Evolutionary conservation across 495 filamentous ascomycete genomes (phyloP).

Genomic region (Hyaloscypha hepaticicola): DNA sequence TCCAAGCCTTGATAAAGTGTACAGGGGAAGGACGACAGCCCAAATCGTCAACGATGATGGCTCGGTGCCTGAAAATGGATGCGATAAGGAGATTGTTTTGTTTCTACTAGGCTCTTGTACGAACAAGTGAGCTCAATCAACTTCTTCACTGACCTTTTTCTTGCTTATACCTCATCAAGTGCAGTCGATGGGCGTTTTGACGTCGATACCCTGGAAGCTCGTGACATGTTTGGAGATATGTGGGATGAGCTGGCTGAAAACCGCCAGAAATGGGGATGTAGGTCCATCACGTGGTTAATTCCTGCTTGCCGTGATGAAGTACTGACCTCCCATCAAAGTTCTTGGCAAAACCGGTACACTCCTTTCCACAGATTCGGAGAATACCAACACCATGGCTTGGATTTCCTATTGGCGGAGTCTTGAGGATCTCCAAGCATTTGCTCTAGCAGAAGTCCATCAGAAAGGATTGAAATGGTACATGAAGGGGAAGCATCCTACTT

Average conservation of each 20-base stretch:
- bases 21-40: background rate
- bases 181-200: background rate
- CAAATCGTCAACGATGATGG: background rate
- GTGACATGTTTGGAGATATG: background rate
- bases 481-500: background rate
- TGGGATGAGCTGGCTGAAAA: background rate
- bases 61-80: background rate
- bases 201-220: background rate
- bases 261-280: background rate
- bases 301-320: background rate
- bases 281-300: background rate
- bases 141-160: background rate
- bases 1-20: background rate
- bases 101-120: background rate
- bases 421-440: background rate
- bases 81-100: background rate
- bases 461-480: background rate
- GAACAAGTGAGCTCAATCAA: background rate
- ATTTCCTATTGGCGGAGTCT: background rate
- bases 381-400: background rate
- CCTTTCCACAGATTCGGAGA: background rate
- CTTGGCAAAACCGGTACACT: background rate
- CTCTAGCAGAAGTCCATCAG: background rate
- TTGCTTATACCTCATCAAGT: background rate
- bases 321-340: background rate